Evolutionary conservation across 2,329 filamentous ascomycete genomes (phyloP).

Genomic region (Alternaria incomplexa): DNA sequence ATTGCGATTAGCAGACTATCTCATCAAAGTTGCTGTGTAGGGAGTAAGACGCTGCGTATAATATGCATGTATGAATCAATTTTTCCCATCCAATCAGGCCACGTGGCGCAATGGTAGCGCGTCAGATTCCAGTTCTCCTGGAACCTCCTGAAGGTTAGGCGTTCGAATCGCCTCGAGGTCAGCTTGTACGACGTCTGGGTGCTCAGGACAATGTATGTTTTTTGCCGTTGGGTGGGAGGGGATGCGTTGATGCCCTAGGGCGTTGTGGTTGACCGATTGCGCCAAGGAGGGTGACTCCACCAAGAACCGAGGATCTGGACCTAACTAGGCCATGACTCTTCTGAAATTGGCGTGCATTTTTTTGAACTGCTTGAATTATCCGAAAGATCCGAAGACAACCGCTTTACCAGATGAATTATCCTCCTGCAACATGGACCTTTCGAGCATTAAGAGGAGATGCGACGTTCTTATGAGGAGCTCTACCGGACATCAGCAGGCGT

Average conservation of each 20-base stretch:
- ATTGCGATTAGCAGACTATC: neutral
- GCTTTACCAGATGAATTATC: conserved; percentile 68
- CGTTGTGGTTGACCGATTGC: conserved; percentile 3
- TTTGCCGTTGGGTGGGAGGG: neutral
- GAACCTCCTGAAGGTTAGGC: conserved; percentile 35
- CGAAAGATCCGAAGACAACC: conserved; percentile 65
- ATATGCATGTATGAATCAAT: neutral
- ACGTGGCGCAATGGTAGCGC: conserved; percentile 40
- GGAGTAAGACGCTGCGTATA: neutral
- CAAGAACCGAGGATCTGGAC: conserved; percentile 4
- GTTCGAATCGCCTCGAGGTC: conserved; percentile 38
- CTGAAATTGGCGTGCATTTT: neutral
- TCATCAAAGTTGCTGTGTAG: neutral
- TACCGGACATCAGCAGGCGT: conserved; percentile 7
- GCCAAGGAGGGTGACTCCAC: conserved; percentile 4
- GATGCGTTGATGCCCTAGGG: neutral
- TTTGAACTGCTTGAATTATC: conserved; percentile 15
- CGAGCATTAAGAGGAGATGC: conserved; percentile 57
- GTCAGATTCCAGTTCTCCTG: conserved; percentile 37
- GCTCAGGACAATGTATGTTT: neutral
- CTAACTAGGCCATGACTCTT: neutral
- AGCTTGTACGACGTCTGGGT: neutral
- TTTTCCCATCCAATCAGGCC: conserved; percentile 24
- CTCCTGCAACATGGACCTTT: conserved; percentile 68
- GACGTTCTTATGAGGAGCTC: conserved; percentile 43